Base-by-base conservation (phyloP, 768 basidiomycete genomes). In the Kwoniella botswanensis region DNA sequence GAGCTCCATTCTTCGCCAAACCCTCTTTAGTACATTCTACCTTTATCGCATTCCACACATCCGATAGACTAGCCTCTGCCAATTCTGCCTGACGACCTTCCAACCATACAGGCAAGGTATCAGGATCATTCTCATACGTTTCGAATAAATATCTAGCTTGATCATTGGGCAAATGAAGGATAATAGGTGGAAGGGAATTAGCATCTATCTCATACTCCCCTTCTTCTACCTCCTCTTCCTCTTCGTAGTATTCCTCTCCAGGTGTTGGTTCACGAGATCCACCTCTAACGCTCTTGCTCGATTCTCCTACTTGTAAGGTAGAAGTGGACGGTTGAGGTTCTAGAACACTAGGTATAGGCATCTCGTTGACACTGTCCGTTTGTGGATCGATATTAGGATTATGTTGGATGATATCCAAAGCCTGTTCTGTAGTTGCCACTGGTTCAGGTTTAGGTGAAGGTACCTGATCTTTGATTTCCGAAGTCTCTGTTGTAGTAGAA, bases 161-260 rank as follows among this genome's bases (percentile, higher is more conserved):
- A 21, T 29, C 57, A 6, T 59, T 56, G 17, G 83, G 64, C 86
- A 90, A 76, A 80, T 84, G 42, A 85, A 95, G 65, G 94, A 94
- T 81, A 86, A 90, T 74, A 84, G 89, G 76, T 91, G 97, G 82
- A 85, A 93, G 50, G 89, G 90, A 41, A 85, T 95, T 44, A 13
- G 65, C 59, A 24, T 72, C 71, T 10, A 72, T 50, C 13, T 62
- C 67, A 91, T 93, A 65, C 88, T 87, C 73, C 87, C 94, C 58
- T 90, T 94, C 70, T 89, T 90, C 75, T 87, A 93, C 68, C 90
- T 89, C 58, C 87, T 94, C 54, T 91, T 92, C 11, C 86, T 85
- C 44, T 84, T 83, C 65, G 92, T 92, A n/a, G 24, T 54, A 64
- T 11, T 70, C 60, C 13, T 72, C 68, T 11, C 92, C 91, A 54